These are phyloP conservation scores for Pichia sp. DNA, from an alignment of 1,139 yeast genomes.

Conservation along the genomic window DNA sequence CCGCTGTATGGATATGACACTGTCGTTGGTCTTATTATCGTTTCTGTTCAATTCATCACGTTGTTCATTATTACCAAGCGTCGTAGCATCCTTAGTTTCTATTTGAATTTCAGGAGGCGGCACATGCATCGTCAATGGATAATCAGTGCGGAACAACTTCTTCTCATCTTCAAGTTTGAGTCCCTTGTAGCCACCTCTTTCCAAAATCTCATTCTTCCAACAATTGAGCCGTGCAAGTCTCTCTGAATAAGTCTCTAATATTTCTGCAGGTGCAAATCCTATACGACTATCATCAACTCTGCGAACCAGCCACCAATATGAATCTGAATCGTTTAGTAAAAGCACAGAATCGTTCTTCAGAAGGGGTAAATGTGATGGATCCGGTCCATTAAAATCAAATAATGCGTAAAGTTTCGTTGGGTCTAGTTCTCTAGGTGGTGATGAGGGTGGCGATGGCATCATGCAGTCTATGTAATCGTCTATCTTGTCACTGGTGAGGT, in stretches of 20 bases:
- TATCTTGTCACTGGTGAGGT: constrained; percentile 9
- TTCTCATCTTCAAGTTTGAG: constrained; percentile 21
- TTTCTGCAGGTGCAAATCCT: constrained; percentile 97
- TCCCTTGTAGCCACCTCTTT: constrained; percentile 29
- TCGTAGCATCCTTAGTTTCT: too few species aligned
- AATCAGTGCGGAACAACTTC: constrained; percentile 14
- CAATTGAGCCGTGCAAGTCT: constrained; percentile 87
- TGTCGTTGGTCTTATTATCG: constrained; percentile 1
- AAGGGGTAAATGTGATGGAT: constrained; percentile 84
- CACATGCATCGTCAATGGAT: constrained; percentile 3
- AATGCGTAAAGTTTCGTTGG: constrained; percentile 82
- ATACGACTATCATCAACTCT: constrained; percentile 53
- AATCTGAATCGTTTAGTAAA: constrained; percentile 78
- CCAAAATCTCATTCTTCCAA: constrained; percentile 80
- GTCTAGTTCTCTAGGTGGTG: constrained; percentile 78
- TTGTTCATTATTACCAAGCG: too few species aligned
- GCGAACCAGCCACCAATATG: constrained; percentile 94
- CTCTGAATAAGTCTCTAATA: constrained; percentile 86
- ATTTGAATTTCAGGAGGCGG: constrained; percentile 8
- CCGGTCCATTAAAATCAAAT: constrained; percentile 86
- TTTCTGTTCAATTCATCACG: too few species aligned
- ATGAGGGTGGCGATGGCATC: constrained; percentile 62
- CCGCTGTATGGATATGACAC: constrained; percentile 16
- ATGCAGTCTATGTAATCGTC: constrained; percentile 25
- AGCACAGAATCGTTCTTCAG: constrained; percentile 76